These are phyloP conservation scores for Petunia axillaris DNA, from an alignment of 257 asterid species.

Conservation along the genomic window DNA sequence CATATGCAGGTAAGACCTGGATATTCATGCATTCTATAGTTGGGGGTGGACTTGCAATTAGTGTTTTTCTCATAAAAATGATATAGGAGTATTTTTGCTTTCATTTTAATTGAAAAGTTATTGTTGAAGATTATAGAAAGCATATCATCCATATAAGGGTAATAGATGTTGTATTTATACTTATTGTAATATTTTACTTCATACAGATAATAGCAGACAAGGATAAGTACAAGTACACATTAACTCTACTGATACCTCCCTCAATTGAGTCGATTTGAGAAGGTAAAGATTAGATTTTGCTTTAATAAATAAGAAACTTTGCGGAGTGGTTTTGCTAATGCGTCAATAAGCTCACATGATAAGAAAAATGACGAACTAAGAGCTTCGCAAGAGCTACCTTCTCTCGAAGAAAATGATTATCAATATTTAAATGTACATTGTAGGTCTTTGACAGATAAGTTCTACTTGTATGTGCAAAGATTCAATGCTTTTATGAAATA, in stretches of 20 bases:
- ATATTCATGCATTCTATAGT: not conserved
- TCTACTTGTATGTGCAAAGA: no score
- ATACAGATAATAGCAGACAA: not conserved
- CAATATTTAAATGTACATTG: not conserved
- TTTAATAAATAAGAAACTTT: not conserved
- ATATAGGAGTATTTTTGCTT: not conserved
- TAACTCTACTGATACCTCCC: not conserved
- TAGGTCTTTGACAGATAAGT: no score
- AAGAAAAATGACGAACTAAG: not conserved
- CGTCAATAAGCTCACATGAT: not conserved
- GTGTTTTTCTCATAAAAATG: not conserved
- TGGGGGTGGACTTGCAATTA: not conserved
- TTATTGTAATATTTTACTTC: not conserved
- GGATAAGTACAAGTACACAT: not conserved
- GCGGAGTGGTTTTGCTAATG: not conserved
- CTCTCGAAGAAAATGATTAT: not conserved
- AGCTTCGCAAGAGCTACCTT: not conserved
- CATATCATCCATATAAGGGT: not conserved
- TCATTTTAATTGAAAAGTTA: not conserved
- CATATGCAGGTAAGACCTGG: conserved; percentile 4
- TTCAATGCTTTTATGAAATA: no score
- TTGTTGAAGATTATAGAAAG: not conserved
- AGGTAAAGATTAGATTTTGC: not conserved
- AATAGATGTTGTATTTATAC: not conserved
- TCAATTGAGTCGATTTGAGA: not conserved